Evolutionary conservation across 768 basidiomycete species (phyloP).

Genomic region (Tephrocybe sp.): DNA sequence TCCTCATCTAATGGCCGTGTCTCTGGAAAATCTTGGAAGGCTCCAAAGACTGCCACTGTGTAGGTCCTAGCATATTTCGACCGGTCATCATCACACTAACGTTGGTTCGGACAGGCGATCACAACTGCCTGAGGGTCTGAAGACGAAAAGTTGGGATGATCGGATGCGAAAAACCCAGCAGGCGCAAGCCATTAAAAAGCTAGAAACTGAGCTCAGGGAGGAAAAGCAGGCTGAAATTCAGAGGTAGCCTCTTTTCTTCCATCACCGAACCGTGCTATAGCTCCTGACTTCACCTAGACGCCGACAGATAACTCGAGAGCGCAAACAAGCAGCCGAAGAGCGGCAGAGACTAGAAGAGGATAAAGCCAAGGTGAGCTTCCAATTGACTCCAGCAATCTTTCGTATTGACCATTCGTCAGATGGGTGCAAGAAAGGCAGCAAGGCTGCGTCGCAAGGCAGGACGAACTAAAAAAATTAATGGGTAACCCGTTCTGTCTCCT

Average conservation of each 20-base stretch:
- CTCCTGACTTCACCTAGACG: conserved; percentile 39
- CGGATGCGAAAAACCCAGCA: conserved; percentile 69
- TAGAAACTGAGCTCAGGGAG: conserved; percentile 69
- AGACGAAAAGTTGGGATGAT: conserved; percentile 63
- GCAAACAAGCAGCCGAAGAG: conserved; percentile 73
- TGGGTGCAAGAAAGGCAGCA: conserved; percentile 78
- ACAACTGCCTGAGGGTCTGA: conserved; percentile 61
- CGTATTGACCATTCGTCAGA: conserved; percentile 36
- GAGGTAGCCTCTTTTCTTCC: conserved; percentile 38
- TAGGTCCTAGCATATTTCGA: conserved; percentile 23
- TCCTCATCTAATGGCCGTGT: conserved; percentile 63
- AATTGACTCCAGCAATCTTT: background rate
- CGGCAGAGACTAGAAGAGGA: conserved; percentile 63
- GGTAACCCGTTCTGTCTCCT: conserved; percentile 34
- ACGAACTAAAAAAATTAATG: conserved; percentile 77
- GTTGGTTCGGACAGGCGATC: conserved; percentile 50
- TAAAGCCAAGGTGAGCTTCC: conserved; percentile 50
- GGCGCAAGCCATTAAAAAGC: conserved; percentile 67
- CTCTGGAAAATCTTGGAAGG: conserved; percentile 73
- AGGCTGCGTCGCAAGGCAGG: conserved; percentile 71
- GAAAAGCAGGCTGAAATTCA: conserved; percentile 70
- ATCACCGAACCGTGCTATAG: background rate
- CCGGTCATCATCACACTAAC: background rate
- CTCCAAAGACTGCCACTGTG: conserved; percentile 46
- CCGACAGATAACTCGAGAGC: conserved; percentile 63